These are phyloP conservation scores for Neofusicoccum cordaticola DNA, from an alignment of 2,329 filamentous ascomycete species.

Conservation along the genomic window DNA sequence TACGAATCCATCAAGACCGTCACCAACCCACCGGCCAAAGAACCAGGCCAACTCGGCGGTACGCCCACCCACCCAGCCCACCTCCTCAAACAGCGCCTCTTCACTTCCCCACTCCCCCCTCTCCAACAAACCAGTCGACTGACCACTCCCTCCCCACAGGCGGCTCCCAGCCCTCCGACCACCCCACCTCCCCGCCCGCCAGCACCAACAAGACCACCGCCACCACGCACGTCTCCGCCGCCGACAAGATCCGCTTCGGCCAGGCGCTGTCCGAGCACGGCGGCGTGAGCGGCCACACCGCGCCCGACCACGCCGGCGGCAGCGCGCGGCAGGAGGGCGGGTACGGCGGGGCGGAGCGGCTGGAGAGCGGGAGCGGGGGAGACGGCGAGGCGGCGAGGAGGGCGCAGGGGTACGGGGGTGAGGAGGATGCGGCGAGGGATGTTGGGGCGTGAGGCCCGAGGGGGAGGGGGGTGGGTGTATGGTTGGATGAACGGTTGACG, in stretches of 20 bases:
- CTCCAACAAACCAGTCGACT: slow-evolving; percentile 18
- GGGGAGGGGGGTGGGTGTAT: background rate
- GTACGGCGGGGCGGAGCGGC: slow-evolving; percentile 28
- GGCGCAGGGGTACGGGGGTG: slow-evolving; percentile 53
- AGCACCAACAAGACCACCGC: slow-evolving; percentile 42
- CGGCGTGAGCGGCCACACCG: slow-evolving; percentile 55
- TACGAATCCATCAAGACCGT: slow-evolving; percentile 59
- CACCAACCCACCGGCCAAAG: slow-evolving; percentile 50
- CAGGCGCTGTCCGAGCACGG: slow-evolving; percentile 53
- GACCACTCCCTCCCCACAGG: background rate
- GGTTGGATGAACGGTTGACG: no score
- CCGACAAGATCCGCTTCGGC: slow-evolving; percentile 55
- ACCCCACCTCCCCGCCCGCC: slow-evolving; percentile 24
- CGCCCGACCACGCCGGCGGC: slow-evolving; percentile 22
- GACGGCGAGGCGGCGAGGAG: slow-evolving; percentile 22
- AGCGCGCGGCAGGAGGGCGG: slow-evolving; percentile 40
- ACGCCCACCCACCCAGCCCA: slow-evolving; percentile 15
- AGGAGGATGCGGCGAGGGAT: slow-evolving; percentile 43
- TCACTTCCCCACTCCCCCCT: slow-evolving; percentile 3
- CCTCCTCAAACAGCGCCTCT: background rate
- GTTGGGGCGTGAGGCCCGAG: slow-evolving; percentile 48
- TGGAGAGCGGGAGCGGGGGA: slow-evolving; percentile 32
- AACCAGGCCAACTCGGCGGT: slow-evolving; percentile 58
- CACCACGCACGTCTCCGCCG: slow-evolving; percentile 38
- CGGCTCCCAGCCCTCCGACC: slow-evolving; percentile 19